Percentiles rank a stretch among this genome's conserved stretches.
Evolutionary conservation across 2,329 filamentous ascomycete genomes (phyloP).

Genomic region (Fusarium guadeloupense): DNA sequence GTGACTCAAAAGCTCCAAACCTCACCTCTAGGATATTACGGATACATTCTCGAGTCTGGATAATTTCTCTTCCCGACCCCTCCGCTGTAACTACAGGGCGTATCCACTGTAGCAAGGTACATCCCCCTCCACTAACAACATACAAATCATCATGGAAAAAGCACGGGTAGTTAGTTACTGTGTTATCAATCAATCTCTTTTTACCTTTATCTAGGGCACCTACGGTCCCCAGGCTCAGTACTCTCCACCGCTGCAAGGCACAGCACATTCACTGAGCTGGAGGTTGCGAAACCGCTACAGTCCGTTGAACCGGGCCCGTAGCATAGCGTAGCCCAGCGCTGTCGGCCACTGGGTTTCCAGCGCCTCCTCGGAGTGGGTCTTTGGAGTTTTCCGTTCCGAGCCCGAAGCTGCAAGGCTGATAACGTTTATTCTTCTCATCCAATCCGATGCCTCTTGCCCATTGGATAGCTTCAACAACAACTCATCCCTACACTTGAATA

Average conservation of each 20-base stretch:
- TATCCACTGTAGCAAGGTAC: background rate
- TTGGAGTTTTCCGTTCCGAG: constrained; percentile 31
- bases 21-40: too few species aligned
- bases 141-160: constrained; percentile 21
- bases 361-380: background rate
- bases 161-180: background rate
- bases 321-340: background rate
- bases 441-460: constrained; percentile 27
- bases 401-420: constrained; percentile 33
- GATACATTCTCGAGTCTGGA: too few species aligned
- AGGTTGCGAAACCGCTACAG: constrained; percentile 16
- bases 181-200: constrained; percentile 11
- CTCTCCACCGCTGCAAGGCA: constrained; percentile 25
- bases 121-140: background rate
- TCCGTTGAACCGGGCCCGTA: constrained; percentile 15
- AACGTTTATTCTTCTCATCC: constrained; percentile 9
- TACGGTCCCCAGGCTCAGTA: background rate
- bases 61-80: constrained; percentile 32
- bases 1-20: constrained; percentile 24
- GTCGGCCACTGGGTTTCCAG: constrained; percentile 4
- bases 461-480: constrained; percentile 36
- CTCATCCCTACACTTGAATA: constrained; percentile 2
- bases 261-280: constrained; percentile 7
- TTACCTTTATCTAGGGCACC: background rate
- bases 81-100: background rate